Evolutionary conservation across 116 monocot species (phyloP).

Genomic region (Trichopus zeylanicus): DNA sequence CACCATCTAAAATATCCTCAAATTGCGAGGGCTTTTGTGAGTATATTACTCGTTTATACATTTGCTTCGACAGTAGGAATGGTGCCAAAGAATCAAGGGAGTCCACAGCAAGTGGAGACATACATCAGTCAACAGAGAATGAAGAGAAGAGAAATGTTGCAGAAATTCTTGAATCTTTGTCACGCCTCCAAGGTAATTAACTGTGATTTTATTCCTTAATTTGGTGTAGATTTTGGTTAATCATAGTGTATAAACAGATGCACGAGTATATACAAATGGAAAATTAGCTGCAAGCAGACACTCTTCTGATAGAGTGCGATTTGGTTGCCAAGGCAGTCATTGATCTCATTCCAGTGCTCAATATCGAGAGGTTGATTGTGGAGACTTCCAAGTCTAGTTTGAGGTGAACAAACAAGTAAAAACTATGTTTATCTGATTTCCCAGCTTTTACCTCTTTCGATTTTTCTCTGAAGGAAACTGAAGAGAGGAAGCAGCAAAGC

Average conservation of each 20-base stretch:
- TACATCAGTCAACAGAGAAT: conserved; percentile 40
- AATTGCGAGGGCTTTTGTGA: too few species aligned
- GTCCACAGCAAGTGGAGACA: conserved; percentile 40
- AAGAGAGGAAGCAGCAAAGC: conserved; percentile 48
- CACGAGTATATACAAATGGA: too few species aligned
- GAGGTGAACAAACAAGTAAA: conserved; percentile 19
- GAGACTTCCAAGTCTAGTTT: conserved; percentile 55
- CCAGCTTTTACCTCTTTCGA: background rate
- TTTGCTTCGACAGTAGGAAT: conserved; percentile 42
- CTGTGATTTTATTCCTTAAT: background rate
- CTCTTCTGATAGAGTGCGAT: conserved; percentile 65
- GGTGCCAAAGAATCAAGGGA: conserved; percentile 30
- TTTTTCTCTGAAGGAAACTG: conserved; percentile 27
- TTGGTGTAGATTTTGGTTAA: too few species aligned
- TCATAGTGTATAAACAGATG: too few species aligned
- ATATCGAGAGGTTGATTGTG: conserved; percentile 51
- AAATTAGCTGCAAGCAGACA: conserved; percentile 50
- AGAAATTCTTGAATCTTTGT: conserved; percentile 44
- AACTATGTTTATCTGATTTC: background rate
- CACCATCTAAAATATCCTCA: too few species aligned
- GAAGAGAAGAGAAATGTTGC: conserved; percentile 49
- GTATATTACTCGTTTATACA: background rate
- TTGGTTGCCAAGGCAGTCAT: conserved; percentile 32
- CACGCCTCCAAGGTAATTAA: conserved; percentile 26
- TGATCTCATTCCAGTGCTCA: conserved; percentile 61